These are phyloP conservation scores for Penicillium longicatenatum DNA, from an alignment of 495 filamentous ascomycete genomes.

Conservation along the genomic window DNA sequence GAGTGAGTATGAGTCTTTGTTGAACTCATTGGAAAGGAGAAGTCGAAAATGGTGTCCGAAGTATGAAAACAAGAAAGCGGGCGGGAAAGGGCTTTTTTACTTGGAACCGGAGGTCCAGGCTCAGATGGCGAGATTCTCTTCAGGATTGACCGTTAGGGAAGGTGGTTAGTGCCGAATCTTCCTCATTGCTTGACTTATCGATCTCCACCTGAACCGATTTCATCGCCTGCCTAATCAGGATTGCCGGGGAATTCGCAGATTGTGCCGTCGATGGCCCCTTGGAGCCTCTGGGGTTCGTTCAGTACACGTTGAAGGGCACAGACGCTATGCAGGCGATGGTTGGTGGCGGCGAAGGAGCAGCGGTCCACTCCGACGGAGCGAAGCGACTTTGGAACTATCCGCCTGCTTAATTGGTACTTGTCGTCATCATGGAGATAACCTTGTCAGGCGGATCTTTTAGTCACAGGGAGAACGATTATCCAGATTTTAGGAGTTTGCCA, in stretches of 20 bases:
- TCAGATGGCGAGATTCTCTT: conserved; percentile 26
- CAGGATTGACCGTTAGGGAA: conserved; percentile 32
- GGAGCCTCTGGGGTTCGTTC: conserved; percentile 21
- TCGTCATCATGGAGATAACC: conserved; percentile 15
- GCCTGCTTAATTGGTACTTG: conserved; percentile 12
- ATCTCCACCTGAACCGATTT: conserved; percentile 13
- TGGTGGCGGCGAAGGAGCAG: conserved; percentile 2
- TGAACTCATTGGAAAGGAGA: conserved; percentile 17
- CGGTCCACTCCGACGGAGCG: conserved; percentile 18
- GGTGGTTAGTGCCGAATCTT: conserved; percentile 26
- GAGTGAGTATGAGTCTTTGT: conserved; percentile 19
- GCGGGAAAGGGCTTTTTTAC: background rate
- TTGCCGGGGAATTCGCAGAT: conserved; percentile 22
- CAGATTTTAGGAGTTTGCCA: no score
- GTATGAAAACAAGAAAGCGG: background rate
- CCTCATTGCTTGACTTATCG: conserved; percentile 5
- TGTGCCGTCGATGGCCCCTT: conserved; percentile 13
- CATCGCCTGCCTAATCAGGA: conserved; percentile 31
- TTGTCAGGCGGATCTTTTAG: background rate
- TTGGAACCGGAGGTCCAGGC: conserved; percentile 10
- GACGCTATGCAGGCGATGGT: conserved; percentile 13
- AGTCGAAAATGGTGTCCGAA: background rate
- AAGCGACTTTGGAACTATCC: conserved; percentile 15
- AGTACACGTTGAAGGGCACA: conserved; percentile 5
- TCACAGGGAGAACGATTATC: conserved; percentile 2